These are phyloP conservation scores for Diaporthe citri DNA, from an alignment of 2,329 filamentous ascomycete genomes.

Conservation along the genomic window DNA sequence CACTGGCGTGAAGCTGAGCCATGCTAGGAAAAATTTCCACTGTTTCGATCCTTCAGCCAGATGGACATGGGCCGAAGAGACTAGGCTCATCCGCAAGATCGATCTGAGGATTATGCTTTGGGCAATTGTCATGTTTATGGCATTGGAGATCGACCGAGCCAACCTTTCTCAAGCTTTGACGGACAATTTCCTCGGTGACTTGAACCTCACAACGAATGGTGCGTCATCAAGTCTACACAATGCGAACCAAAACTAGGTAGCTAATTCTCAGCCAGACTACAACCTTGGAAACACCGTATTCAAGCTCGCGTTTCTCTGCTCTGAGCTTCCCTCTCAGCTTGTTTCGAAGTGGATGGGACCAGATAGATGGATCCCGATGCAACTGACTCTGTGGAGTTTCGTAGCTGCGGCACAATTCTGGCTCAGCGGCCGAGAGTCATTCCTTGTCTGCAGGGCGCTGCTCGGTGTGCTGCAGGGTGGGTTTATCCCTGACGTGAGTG, in stretches of 20 bases:
- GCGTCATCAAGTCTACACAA: background rate
- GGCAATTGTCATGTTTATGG: slow-evolving; percentile 63
- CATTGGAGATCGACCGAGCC: slow-evolving; percentile 63
- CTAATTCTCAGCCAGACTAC: slow-evolving; percentile 49
- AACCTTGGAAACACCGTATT: slow-evolving; percentile 65
- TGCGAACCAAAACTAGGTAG: background rate
- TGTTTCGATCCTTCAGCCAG: slow-evolving; percentile 60
- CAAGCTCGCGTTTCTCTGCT: slow-evolving; percentile 62
- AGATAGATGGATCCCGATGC: slow-evolving; percentile 71
- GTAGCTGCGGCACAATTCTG: slow-evolving; percentile 63
- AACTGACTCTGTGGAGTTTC: slow-evolving; percentile 68
- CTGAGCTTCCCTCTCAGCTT: slow-evolving; percentile 72
- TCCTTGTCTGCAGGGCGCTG: slow-evolving; percentile 54
- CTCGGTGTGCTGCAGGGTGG: slow-evolving; percentile 59
- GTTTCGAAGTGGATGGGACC: slow-evolving; percentile 69
- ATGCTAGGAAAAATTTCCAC: slow-evolving; percentile 55
- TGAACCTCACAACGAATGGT: slow-evolving; percentile 60
- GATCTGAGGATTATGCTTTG: slow-evolving; percentile 60
- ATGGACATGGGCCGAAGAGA: slow-evolving; percentile 58
- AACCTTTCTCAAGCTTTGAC: slow-evolving; percentile 62
- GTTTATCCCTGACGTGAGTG: slow-evolving; percentile 58
- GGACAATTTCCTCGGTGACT: slow-evolving; percentile 60
- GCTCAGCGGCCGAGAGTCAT: slow-evolving; percentile 54
- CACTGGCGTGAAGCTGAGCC: background rate
- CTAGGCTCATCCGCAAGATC: slow-evolving; percentile 53